Evolutionary conservation across 192 early-diverging fungal genomes (phyloP).

Genomic region (Rhizophlyctis rosea): DNA sequence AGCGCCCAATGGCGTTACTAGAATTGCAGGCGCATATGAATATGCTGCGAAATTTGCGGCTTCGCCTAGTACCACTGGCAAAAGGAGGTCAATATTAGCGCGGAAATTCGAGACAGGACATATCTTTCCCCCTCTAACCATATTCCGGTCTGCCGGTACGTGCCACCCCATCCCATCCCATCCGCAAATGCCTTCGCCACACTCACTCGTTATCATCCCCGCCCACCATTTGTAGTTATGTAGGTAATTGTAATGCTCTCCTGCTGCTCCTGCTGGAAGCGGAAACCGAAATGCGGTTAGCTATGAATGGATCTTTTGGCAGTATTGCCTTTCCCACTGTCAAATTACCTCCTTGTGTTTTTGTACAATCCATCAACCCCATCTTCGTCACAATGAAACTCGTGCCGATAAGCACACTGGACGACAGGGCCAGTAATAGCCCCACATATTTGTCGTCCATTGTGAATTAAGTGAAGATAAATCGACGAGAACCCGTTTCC

Average conservation of each 20-base stretch:
- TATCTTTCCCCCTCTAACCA: too few relatives aligned
- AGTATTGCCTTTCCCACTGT: neutral
- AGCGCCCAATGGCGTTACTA: slow-evolving; percentile 92
- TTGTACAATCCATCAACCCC: slow-evolving; percentile 67
- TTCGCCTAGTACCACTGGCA: slow-evolving; percentile 84
- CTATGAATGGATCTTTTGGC: too few relatives aligned
- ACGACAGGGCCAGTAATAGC: slow-evolving; percentile 82
- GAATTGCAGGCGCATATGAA: slow-evolving; percentile 91
- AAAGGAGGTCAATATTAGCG: neutral
- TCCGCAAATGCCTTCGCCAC: slow-evolving; percentile 43
- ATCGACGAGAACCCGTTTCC: too few relatives aligned
- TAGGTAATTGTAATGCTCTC: slow-evolving; percentile 76
- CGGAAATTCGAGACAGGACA: neutral
- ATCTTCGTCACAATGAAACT: slow-evolving; percentile 94
- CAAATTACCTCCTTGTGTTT: slow-evolving; percentile 38
- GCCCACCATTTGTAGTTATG: slow-evolving; percentile 88
- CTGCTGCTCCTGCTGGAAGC: slow-evolving; percentile 38
- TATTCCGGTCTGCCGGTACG: too few relatives aligned
- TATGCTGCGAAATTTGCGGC: slow-evolving; percentile 94
- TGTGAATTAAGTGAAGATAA: too few relatives aligned
- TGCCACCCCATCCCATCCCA: neutral
- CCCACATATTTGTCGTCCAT: slow-evolving; percentile 59
- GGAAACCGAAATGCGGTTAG: too few relatives aligned
- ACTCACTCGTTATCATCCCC: slow-evolving; percentile 69
- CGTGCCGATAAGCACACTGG: slow-evolving; percentile 83